Percentiles rank a stretch among this genome's conserved stretches.
Conservation (phyloP, 805 yeast genomes). For the Isabelozyma heimii region DNA sequence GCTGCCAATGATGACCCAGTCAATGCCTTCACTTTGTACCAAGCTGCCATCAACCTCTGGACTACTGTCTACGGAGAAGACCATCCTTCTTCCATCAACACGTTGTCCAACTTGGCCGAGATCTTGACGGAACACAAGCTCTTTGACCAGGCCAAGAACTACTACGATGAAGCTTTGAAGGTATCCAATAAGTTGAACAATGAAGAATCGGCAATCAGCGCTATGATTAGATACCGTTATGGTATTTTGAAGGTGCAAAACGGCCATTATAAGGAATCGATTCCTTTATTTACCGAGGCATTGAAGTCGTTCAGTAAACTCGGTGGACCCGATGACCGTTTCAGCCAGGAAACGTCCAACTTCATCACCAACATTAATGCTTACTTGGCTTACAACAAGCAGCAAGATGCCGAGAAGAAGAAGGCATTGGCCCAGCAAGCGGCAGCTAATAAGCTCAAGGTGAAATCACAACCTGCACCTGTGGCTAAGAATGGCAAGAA, state of each 20-base stretch:
- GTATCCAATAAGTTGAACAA: conserved; percentile 55
- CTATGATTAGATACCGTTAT: conserved; percentile 61
- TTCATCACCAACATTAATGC: conserved; percentile 61
- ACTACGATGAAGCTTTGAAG: conserved; percentile 53
- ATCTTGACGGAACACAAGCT: conserved; percentile 53
- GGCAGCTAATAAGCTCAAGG: conserved; percentile 19
- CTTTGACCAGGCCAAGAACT: conserved; percentile 44
- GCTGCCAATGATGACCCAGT: conserved; percentile 53
- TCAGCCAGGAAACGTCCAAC: conserved; percentile 64
- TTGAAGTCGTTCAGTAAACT: conserved; percentile 52
- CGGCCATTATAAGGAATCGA: conserved; percentile 54
- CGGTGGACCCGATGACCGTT: conserved; percentile 65
- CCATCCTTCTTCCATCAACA: conserved; percentile 70
- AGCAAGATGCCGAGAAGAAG: conserved; percentile 31
- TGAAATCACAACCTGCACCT: conserved; percentile 11
- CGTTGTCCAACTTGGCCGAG: conserved; percentile 59
- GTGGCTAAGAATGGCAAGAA: conserved; percentile 12
- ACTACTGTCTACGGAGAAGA: conserved; percentile 51
- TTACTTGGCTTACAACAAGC: conserved; percentile 43
- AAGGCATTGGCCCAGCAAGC: conserved; percentile 16
- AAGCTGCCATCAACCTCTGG: conserved; percentile 61
- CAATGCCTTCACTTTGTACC: conserved; percentile 61
- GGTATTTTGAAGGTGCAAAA: conserved; percentile 47
- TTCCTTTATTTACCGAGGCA: conserved; percentile 55
- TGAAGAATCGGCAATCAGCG: conserved; percentile 57